phyloP scores from a whole-genome alignment of 306 rosid species.

The Quercus gilva region DNA sequence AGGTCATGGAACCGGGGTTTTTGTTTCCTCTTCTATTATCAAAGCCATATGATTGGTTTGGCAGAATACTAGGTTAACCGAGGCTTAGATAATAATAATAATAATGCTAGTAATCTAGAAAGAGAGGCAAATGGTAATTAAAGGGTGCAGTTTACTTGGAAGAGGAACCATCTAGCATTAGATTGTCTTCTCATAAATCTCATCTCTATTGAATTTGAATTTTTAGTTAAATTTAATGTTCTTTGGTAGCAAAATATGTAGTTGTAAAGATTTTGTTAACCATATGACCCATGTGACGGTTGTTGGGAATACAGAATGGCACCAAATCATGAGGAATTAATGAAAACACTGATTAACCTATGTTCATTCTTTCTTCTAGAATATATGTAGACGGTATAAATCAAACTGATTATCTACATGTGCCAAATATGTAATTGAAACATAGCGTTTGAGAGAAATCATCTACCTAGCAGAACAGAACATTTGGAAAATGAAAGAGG shows the following conservation, averaged over 20 bases:
- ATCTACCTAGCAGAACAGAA: not conserved
- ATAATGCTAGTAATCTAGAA: not conserved
- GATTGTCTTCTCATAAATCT: not conserved
- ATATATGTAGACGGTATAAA: not conserved
- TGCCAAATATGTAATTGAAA: not conserved
- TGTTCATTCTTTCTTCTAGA: too few relatives aligned
- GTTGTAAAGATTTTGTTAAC: not conserved
- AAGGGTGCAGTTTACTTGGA: not conserved
- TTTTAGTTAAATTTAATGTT: not conserved
- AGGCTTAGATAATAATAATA: not conserved
- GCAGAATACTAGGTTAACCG: not conserved
- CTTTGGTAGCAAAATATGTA: not conserved
- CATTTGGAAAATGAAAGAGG: not conserved
- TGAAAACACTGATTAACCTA: not conserved
- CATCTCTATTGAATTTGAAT: not conserved
- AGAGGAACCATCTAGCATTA: not conserved
- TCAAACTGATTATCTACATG: not conserved
- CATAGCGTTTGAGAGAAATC: not conserved
- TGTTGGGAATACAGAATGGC: not conserved
- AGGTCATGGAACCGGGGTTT: not conserved
- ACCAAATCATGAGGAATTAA: not conserved
- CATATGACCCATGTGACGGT: not conserved
- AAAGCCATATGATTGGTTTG: not conserved
- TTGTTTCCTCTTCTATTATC: not conserved
- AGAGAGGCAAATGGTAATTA: not conserved